Conservation (phyloP, 768 basidiomycete genomes). For the Mycena indigotica region DNA sequence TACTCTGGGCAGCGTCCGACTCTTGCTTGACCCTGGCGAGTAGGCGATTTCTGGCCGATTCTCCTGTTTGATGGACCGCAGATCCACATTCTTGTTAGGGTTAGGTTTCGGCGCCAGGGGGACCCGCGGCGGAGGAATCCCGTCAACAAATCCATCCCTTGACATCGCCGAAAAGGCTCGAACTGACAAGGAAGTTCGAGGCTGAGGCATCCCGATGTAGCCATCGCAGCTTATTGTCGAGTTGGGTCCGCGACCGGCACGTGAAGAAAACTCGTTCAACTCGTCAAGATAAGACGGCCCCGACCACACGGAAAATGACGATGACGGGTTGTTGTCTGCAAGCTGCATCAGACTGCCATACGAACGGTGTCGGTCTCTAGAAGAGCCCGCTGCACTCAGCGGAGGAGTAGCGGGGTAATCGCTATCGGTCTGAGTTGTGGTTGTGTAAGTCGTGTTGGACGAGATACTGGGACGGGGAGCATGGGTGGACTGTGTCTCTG, state of each 20-base stretch:
- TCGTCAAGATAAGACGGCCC: constrained; percentile 23
- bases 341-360: constrained; percentile 36
- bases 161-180: constrained; percentile 15
- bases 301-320: constrained; percentile 31
- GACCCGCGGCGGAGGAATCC: constrained; percentile 27
- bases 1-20: constrained; percentile 34
- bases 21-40: constrained; percentile 29
- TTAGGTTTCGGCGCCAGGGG: constrained; percentile 36
- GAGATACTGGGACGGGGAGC: constrained; percentile 63
- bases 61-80: constrained; percentile 12
- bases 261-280: constrained; percentile 13
- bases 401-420: constrained; percentile 44
- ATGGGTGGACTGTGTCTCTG: constrained; percentile 36
- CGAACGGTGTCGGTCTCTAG: constrained; percentile 39
- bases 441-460: constrained; percentile 58
- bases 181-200: background rate
- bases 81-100: constrained; percentile 21
- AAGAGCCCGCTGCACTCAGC: constrained; percentile 42
- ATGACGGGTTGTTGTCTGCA: constrained; percentile 28
- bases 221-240: constrained; percentile 20
- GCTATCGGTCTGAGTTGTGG: constrained; percentile 48
- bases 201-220: constrained; percentile 23
- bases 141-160: constrained; percentile 4
- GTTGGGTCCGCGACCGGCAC: constrained; percentile 5
- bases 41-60: constrained; percentile 39